Evolutionary conservation across 306 rosid species (phyloP).

Genomic region (Corylus americana): DNA sequence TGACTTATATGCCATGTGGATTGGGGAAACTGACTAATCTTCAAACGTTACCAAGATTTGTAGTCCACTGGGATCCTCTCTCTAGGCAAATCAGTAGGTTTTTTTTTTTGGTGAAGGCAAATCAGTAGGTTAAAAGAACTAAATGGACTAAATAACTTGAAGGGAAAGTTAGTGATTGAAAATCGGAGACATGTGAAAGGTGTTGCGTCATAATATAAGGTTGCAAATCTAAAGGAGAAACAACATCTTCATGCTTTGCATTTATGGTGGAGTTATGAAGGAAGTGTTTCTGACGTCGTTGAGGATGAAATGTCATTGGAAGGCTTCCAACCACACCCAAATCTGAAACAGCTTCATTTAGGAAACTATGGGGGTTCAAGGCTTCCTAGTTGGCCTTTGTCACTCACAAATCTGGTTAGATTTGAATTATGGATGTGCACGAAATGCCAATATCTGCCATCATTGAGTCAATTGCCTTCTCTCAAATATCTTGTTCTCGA

Average conservation of each 20-base stretch:
- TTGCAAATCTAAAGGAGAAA: background rate
- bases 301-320: background rate
- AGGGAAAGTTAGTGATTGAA: too few species aligned
- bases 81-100: too few species aligned
- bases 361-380: background rate
- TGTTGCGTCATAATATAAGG: too few species aligned
- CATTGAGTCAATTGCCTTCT: background rate
- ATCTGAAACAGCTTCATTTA: background rate
- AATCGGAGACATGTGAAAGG: too few species aligned
- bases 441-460: background rate
- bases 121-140: too few species aligned
- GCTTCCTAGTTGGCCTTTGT: background rate
- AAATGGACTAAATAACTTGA: too few species aligned
- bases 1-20: slow-evolving; percentile 5
- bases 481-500: slow-evolving; percentile 20
- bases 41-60: slow-evolving; percentile 15
- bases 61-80: background rate
- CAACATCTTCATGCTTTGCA: background rate
- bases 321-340: background rate
- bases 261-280: slow-evolving; percentile 4
- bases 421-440: background rate
- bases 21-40: background rate
- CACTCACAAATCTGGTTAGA: background rate
- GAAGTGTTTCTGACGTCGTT: too few species aligned
- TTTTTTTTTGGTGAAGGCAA: too few species aligned